Conservation (phyloP, 345 rosid species). For the Clarkia xantiana region DNA sequence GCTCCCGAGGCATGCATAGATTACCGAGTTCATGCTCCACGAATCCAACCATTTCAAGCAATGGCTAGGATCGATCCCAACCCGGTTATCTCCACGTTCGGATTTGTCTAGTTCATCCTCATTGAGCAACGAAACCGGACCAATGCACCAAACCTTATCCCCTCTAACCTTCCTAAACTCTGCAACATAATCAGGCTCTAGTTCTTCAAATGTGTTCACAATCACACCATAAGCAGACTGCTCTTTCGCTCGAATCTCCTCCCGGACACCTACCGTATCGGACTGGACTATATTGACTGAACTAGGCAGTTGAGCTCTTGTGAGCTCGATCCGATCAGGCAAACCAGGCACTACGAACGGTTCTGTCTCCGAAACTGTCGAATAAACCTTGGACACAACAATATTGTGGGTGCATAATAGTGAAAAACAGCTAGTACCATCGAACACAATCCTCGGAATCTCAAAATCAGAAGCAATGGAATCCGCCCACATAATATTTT, state of each 20-base stretch:
- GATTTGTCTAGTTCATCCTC: constrained; percentile 15
- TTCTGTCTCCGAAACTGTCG: constrained; percentile 9
- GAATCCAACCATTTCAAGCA: constrained; percentile 34
- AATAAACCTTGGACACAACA: constrained; percentile 8
- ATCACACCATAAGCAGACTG: constrained; percentile 16
- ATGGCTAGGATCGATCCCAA: constrained; percentile 4
- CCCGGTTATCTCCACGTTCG: constrained; percentile 22
- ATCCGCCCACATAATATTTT: constrained; percentile 10
- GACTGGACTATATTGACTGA: constrained; percentile 3
- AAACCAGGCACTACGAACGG: constrained; percentile 19
- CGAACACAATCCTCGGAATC: constrained; percentile 18
- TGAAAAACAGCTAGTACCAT: constrained; percentile 22
- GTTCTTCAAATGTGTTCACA: constrained; percentile 25
- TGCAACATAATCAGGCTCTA: constrained; percentile 17
- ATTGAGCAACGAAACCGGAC: constrained; percentile 30
- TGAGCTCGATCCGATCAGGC: constrained; percentile 14
- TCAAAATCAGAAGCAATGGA: constrained; percentile 7
- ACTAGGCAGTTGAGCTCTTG: constrained; percentile 14
- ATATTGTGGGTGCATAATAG: constrained; percentile 12
- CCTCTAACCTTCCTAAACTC: constrained; percentile 11
- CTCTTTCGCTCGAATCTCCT: background rate
- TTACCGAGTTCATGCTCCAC: constrained; percentile 13
- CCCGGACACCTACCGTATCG: constrained; percentile 3
- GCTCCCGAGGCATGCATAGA: constrained; percentile 42
- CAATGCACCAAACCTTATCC: constrained; percentile 28